phyloP scores from a whole-genome alignment of 2,329 filamentous ascomycete genomes.

The Ceratocystis alfenasii region DNA sequence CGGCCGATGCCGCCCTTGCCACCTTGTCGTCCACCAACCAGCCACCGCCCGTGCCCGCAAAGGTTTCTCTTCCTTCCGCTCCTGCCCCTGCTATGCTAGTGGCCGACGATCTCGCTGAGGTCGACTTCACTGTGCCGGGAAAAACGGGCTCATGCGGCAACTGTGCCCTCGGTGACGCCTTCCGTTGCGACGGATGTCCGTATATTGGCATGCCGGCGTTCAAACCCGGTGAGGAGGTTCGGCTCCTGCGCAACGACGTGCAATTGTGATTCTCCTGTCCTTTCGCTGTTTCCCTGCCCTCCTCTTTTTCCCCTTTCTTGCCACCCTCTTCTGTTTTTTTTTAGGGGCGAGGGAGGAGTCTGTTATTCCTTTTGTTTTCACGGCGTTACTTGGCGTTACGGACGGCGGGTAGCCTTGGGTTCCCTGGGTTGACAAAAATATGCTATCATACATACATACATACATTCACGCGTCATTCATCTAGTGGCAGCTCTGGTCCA shows the following conservation, averaged over 20 bases:
- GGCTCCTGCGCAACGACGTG: constrained; percentile 71
- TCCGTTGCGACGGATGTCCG: constrained; percentile 60
- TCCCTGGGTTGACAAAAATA: not conserved
- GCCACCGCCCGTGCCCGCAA: not conserved
- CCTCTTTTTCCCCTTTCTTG: not conserved
- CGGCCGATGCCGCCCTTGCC: constrained; percentile 53
- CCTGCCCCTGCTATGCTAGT: constrained; percentile 46
- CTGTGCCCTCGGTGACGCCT: constrained; percentile 85
- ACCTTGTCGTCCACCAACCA: not conserved
- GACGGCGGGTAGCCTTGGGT: not conserved
- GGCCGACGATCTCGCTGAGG: constrained; percentile 68
- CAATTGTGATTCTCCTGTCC: constrained; percentile 47
- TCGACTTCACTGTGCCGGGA: constrained; percentile 95
- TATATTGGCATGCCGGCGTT: constrained; percentile 91
- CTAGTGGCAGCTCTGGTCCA: not conserved
- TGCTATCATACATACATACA: not conserved
- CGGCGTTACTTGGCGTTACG: constrained; percentile 6
- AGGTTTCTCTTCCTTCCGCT: constrained; percentile 32
- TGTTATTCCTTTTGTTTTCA: not conserved
- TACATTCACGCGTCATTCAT: not conserved
- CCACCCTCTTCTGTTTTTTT: no score
- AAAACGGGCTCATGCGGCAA: constrained; percentile 93
- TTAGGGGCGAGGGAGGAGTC: constrained; percentile 16
- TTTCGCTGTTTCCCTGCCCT: not conserved
- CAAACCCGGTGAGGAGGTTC: constrained; percentile 91